Base-by-base conservation (phyloP, 176 grass and related monocot species). In the sorghum (Sorghum bicolor) region DNA sequence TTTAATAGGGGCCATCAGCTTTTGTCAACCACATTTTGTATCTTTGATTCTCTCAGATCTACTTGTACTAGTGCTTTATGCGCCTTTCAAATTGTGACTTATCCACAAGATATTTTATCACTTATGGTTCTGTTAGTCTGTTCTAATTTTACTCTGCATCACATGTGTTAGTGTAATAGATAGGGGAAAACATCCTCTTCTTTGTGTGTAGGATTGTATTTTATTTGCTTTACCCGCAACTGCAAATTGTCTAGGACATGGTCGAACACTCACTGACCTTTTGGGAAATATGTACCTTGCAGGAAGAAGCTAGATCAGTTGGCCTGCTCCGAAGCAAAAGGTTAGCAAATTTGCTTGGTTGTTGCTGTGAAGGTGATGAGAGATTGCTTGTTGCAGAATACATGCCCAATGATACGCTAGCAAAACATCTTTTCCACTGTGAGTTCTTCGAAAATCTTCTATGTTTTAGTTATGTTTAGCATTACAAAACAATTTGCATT, bases 391-490 rank as follows among this genome's bases (percentile, higher is more conserved):
- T 98, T 37, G 96, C 96, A 60, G 96, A 98, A 81, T 98, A 94
- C 85, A 94, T 98, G 96, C 89, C 96, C 81, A 98, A 95, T 20
- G 93, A 98, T 71, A 98, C 96, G 28, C 91, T 98, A 38, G 91
- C 96, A 28, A 95, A 98, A 69, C 96, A 94, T 61, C 96, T 98
- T 83, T 98, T 98, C 81, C 96, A 98, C 67, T 98, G 96, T 98
- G 86, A 94, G 90, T 91, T 22, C 16, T 83, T 45, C 19, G 14
- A 73, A 78, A 29, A n/a, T n/a, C 20, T 66, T 77, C 50, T 13
- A 33, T 15, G 9, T 24, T 10, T 20, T 78, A 62, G 28, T 75
- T 87, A 73, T 79, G 17, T 61, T 29, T 81, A 58, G 39, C 29
- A 52, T 71, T 68, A 60, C 44, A 57, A 74, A 73, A 44, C 10